Evolutionary conservation across 1,284 basidiomycete species (phyloP), one percentile per base, ranked within the genome.

Genomic region (Ustilago cynodontis): DNA sequence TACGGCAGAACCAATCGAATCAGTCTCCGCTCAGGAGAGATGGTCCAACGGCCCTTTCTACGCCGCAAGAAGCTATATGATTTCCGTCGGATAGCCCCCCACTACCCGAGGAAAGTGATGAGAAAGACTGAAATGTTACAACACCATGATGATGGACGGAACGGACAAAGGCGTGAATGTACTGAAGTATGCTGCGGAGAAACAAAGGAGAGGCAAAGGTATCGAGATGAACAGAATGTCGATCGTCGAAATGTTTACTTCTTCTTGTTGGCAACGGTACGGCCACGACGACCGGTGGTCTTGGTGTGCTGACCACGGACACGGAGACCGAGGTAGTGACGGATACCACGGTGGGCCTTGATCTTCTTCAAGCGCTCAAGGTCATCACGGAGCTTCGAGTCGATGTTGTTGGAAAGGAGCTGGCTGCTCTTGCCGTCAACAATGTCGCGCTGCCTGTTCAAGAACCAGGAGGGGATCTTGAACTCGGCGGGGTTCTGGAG

Each of bases 331-430:
- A 95, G 97, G 91, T 91, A 95, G 89, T 99, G 96, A 87, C 97
- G 91, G 82, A 99, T 91, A 90, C 97, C 96, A 89, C 97, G 92
- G 88, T 99, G 97, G 65, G 95, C 94, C 83, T 95, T 92, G 87
- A 99, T 99, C 91, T 99, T 99, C 93, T 99, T 99, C 88, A 99
- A 88, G 78, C 97, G 91, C 90, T 99, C 97, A 71, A 99, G 90
- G 88, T 99, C 97, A 67, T 99, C 97, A 89, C 97, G 94, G 81
- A 98, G 90, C 89, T 98, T 98, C 80, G 95, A 96, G 90, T 99
- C 97, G 78, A 99, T 94, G 85, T 91, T 91, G 90, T 99, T 99
- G 79, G 97, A 98, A 67, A 99, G 89, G 76, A 98, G 92, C 89
- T 99, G 97, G 67, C 90, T 91, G 90, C 95, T 92, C 90, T 98